phyloP scores from a whole-genome alignment of 495 filamentous ascomycete species.

The Parathielavia hyrcaniae region DNA sequence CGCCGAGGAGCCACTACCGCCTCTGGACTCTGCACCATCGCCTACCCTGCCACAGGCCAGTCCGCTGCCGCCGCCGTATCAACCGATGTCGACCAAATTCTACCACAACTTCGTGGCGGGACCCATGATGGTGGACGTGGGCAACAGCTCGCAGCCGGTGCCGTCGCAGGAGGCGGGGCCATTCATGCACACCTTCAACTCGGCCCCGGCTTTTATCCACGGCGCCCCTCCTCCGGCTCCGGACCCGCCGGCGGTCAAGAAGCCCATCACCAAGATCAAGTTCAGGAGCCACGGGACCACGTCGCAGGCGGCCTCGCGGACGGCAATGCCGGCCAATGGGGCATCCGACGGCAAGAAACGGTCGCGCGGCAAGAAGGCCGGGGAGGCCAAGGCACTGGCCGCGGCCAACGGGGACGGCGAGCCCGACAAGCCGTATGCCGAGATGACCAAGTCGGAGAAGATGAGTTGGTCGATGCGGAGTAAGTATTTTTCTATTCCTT shows the following conservation, averaged over 20 bases:
- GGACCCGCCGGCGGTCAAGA: conserved; percentile 28
- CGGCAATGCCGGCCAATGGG: conserved; percentile 20
- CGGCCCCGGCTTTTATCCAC: conserved; percentile 20
- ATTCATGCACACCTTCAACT: conserved; percentile 30
- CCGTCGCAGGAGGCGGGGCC: conserved; percentile 21
- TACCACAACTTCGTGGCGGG: conserved; percentile 17
- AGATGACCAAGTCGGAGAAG: conserved; percentile 50
- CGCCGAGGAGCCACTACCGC: conserved; percentile 11
- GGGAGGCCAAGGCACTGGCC: neutral
- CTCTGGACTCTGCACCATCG: conserved; percentile 21
- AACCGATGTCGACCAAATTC: conserved; percentile 22
- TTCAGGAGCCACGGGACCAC: conserved; percentile 25
- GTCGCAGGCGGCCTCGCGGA: conserved; percentile 20
- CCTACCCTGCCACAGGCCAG: conserved; percentile 13
- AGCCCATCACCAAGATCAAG: conserved; percentile 32
- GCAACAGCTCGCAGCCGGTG: conserved; percentile 13
- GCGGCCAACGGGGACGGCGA: conserved; percentile 16
- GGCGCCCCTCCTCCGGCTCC: conserved; percentile 20
- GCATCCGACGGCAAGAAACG: conserved; percentile 20
- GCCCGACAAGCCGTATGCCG: conserved; percentile 39
- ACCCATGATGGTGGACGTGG: neutral
- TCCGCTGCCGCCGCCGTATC: conserved; percentile 19
- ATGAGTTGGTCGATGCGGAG: conserved; percentile 48
- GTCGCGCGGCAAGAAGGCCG: conserved; percentile 16
- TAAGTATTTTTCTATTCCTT: conserved; percentile 22